Base-by-base conservation (phyloP, 768 basidiomycete genomes). In the Trametes maxima region DNA sequence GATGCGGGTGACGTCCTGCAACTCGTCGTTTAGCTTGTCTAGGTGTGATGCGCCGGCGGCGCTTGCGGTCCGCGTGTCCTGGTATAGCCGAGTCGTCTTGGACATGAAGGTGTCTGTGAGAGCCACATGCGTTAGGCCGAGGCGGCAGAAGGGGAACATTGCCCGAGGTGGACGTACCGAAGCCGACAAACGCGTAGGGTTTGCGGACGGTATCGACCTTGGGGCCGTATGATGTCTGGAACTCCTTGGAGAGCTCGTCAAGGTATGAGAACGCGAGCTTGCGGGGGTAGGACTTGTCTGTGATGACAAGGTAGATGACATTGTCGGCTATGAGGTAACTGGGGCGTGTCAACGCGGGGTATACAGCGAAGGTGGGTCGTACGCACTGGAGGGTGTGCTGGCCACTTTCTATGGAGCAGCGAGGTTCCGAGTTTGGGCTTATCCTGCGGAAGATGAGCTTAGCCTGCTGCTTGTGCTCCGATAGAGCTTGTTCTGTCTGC, bases 111-210 rank as follows among this genome's bases (percentile, higher is more conserved):
- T 98, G 71, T 99, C 97, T 98, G 63, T 3, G 21, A 22, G 5
- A 16, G 42, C 53, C 52, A 59, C 51, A 37, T 49, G 13, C 50
- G 67, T 40, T 24, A 57, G 17, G 28, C 42, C 28, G 50, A 53
- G 35, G 50, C 40, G 21, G 49, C 40, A 51, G 49, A 37, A 14
- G 48, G 25, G 35, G 42, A 64, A 51, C n/a, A n/a, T 6, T 21
- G 17, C 24, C 35, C 21, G 40, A 37, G 37, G 44, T 12, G 36
- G 22, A 79, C 92, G 66, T 69, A 95, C 95, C 95, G 69, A 99
- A 99, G 48, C 97, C 95, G 61, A 98, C 91, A 72, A 98, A 98
- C 24, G 97, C 96, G 73, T 99, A 99, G n/a, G 97, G 97, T 74
- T 96, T 94, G 65, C 94, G 85, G 17, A 90, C 90, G 17, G 85